Conservation (phyloP, 2,329 filamentous ascomycete genomes). For the Sporothrix phasma region DNA sequence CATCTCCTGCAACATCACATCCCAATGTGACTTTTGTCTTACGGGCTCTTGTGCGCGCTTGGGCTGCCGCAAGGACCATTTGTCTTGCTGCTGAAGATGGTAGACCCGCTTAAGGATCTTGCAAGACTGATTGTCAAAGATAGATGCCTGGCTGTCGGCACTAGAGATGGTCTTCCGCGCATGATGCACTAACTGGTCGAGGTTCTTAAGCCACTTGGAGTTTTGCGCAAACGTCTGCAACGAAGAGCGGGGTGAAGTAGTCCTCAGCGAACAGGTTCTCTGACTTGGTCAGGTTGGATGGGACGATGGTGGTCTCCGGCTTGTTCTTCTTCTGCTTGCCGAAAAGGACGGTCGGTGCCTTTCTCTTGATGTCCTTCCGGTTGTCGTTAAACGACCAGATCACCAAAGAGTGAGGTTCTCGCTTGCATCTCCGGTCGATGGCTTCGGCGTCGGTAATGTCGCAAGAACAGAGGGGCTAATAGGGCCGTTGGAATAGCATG, state of each 20-base stretch:
- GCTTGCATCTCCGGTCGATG: slow-evolving; percentile 11
- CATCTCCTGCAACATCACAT: slow-evolving; percentile 80
- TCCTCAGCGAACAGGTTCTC: slow-evolving; percentile 44
- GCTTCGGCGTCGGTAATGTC: slow-evolving; percentile 16
- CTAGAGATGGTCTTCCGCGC: slow-evolving; percentile 88
- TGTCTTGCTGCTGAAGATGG: slow-evolving; percentile 77
- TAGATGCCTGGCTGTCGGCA: slow-evolving; percentile 68
- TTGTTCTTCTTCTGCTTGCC: slow-evolving; percentile 39
- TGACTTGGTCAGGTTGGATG: slow-evolving; percentile 44
- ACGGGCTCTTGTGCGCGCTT: slow-evolving; percentile 75
- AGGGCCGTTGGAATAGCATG: not conserved
- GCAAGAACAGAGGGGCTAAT: slow-evolving; percentile 5
- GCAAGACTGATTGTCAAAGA: slow-evolving; percentile 80
- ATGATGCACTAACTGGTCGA: slow-evolving; percentile 65
- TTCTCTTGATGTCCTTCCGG: slow-evolving; percentile 13
- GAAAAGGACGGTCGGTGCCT: slow-evolving; percentile 19
- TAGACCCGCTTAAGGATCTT: slow-evolving; percentile 80
- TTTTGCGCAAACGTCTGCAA: slow-evolving; percentile 47
- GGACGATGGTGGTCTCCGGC: not conserved
- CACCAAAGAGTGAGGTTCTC: slow-evolving; percentile 9
- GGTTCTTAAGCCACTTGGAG: slow-evolving; percentile 50
- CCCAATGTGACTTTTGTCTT: slow-evolving; percentile 69
- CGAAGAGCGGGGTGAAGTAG: slow-evolving; percentile 54
- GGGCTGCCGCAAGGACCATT: slow-evolving; percentile 86
- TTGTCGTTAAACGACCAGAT: slow-evolving; percentile 1